phyloP scores from a whole-genome alignment of 176 grass and related monocot genomes.

The Oryza meyeriana region DNA sequence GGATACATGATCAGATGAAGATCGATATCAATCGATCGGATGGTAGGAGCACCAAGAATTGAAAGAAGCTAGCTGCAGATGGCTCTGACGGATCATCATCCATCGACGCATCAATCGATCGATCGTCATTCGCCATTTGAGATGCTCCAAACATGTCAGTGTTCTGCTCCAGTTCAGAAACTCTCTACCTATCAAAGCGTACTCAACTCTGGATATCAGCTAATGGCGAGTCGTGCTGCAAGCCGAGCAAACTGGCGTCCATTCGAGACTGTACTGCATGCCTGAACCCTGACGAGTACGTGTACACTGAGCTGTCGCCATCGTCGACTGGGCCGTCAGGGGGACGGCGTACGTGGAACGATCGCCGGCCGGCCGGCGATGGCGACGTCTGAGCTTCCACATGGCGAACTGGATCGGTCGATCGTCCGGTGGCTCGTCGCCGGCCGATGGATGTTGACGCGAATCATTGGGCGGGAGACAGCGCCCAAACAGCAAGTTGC shows the following conservation, averaged over 20 bases:
- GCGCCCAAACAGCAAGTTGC: constrained; percentile 21
- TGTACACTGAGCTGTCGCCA: neutral
- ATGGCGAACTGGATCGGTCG: constrained; percentile 21
- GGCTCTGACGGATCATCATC: no score
- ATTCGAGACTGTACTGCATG: no score
- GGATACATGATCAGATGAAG: neutral
- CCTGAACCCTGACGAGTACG: neutral
- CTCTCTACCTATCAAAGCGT: neutral
- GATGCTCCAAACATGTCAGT: constrained; percentile 18
- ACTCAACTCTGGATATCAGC: neutral
- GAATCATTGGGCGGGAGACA: constrained; percentile 38
- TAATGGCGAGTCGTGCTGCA: neutral
- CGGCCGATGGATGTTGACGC: constrained; percentile 23
- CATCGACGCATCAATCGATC: no score
- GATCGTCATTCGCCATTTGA: neutral
- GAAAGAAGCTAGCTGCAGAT: neutral
- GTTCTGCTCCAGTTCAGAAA: neutral
- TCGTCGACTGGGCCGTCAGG: neutral
- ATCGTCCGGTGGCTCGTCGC: constrained; percentile 35
- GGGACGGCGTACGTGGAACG: neutral
- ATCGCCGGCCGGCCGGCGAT: constrained; percentile 14
- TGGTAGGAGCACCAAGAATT: constrained; percentile 17
- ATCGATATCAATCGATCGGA: neutral
- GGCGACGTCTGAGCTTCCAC: constrained; percentile 64
- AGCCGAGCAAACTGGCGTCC: neutral